Base-by-base conservation (phyloP, 192 early-diverging fungal genomes). In the Coemansia sp. region DNA sequence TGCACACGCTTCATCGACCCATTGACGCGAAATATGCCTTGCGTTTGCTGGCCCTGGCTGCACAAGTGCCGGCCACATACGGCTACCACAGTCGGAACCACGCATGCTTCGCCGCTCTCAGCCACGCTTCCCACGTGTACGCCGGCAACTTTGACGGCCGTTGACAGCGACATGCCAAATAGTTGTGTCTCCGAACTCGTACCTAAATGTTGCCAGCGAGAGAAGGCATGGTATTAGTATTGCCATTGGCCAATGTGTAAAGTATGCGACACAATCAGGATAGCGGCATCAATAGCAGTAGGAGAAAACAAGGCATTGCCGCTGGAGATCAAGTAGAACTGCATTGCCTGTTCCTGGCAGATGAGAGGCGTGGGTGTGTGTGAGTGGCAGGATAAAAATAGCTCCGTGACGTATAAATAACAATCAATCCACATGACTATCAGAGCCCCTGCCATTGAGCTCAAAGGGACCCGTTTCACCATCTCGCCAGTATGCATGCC, bases 1-100 rank as follows among this genome's bases (percentile, higher is more conserved):
- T 88, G 83, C 43, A 91, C 86, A 21, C 91, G 85, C 70, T 88
- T 89, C 43, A 89, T 86, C 48, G 88, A 89, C 50, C 90, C 91
- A 39, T 85, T 88, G 16, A 91, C 77, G 12, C 91, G 85, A 75
- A 93, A 93, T 20, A 91, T 89, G 18, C 91, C 91, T 77, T 85
- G 79, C 1, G 85, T 87, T 66, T 85, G 70, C 66, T 76, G 77
- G 6, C 78, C 83, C 25, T 75, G 66, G 21, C 72, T 70, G 61
- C 72, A 66, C 64, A 84, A 72, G 55, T 77, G 72, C 61, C 60
- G 75, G 8, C 78, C 83, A 35, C 83, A 84, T 14, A 75, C 67
- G 6, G 78, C 75, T 10, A 81, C 66, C 0, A 84, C 67, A 2
- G 75, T 66, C 8, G 83, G 83, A 6, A 84, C 79, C 6, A 82